These are phyloP conservation scores for Cajanus cajan DNA, from an alignment of 306 rosid genomes.

Conservation along the genomic window DNA sequence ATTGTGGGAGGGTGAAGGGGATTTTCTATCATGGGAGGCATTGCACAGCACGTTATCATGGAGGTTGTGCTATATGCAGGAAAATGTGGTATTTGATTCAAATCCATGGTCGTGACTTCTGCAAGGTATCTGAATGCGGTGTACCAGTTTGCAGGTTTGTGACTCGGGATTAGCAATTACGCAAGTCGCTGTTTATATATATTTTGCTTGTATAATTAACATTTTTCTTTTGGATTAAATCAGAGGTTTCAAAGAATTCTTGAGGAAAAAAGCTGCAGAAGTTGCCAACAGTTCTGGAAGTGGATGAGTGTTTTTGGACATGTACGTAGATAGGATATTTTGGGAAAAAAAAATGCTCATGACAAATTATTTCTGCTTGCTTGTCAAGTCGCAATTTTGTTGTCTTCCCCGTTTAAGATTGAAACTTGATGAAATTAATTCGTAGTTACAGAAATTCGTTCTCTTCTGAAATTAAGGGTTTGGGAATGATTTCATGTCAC, in stretches of 20 bases:
- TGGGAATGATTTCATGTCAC: background rate
- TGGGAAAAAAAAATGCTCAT: conserved; percentile 25
- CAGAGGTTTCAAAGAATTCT: conserved; percentile 92
- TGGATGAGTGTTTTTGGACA: conserved; percentile 46
- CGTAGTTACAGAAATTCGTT: background rate
- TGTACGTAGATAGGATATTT: conserved; percentile 39
- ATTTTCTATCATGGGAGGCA: conserved; percentile 94
- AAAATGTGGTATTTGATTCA: conserved; percentile 98
- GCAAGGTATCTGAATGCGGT: conserved; percentile 90
- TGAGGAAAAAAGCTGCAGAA: conserved; percentile 95
- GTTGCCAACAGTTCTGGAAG: conserved; percentile 56
- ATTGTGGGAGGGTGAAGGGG: conserved; percentile 94
- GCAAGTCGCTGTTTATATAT: background rate
- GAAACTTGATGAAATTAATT: conserved; percentile 31
- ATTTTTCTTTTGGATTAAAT: background rate
- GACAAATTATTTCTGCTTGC: conserved; percentile 33
- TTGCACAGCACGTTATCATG: conserved; percentile 85
- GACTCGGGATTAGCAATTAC: background rate
- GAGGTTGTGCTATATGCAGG: conserved; percentile 93
- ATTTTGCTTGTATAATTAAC: background rate
- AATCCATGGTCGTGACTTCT: conserved; percentile 89
- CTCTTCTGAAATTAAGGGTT: background rate
- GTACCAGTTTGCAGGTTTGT: conserved; percentile 98
- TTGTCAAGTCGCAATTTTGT: background rate
- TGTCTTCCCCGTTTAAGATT: background rate